Evolutionary conservation across 331 rosid genomes (phyloP).

Genomic region (Cydonia oblonga): DNA sequence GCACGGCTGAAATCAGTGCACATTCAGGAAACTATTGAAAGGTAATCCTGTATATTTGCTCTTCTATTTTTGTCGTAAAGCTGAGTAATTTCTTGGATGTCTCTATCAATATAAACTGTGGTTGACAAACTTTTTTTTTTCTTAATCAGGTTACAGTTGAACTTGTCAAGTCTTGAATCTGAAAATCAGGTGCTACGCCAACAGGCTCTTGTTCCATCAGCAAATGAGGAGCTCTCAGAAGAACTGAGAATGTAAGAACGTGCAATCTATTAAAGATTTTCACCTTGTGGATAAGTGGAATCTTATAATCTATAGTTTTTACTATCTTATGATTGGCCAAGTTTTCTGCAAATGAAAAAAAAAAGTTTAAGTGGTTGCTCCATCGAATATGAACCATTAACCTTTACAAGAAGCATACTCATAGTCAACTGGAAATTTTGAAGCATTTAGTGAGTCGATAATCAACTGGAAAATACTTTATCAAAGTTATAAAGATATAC

Average conservation of each 20-base stretch:
- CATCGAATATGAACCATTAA: neutral
- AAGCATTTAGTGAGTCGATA: neutral
- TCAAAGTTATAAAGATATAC: neutral
- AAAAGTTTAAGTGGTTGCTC: neutral
- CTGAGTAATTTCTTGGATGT: neutral
- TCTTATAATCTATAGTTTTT: neutral
- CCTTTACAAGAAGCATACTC: neutral
- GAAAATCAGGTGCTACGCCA: conserved; percentile 86
- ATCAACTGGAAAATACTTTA: neutral
- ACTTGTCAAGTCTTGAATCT: conserved; percentile 69
- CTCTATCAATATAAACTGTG: conserved; percentile 11
- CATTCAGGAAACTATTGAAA: conserved; percentile 68
- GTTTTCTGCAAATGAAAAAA: neutral
- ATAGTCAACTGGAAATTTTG: neutral
- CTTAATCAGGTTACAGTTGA: conserved; percentile 52
- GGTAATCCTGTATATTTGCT: conserved; percentile 23
- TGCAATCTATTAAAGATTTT: neutral
- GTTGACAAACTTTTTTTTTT: conserved; percentile 15
- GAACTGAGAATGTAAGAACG: conserved; percentile 50
- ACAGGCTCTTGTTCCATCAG: conserved; percentile 61
- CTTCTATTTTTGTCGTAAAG: neutral
- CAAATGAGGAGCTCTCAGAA: conserved; percentile 62
- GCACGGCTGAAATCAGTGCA: conserved; percentile 48
- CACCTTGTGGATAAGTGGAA: neutral
- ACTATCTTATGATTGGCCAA: neutral